A percentile compares a stretch with the other conserved stretches of the same genome.
Conservation (phyloP, 1,284 basidiomycete species). For the Grifola frondosa region DNA sequence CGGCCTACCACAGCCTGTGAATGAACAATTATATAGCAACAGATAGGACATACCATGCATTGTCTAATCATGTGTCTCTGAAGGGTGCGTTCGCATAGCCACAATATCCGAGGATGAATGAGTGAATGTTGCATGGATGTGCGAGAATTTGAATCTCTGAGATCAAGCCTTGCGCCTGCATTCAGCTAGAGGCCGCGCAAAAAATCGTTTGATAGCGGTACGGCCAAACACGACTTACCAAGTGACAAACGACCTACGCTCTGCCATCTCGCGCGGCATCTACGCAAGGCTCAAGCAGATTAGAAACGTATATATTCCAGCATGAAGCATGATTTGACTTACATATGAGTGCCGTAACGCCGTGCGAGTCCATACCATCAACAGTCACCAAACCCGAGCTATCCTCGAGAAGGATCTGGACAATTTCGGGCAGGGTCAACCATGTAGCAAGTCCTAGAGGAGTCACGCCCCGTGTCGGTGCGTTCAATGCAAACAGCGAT, state of each 20-base stretch:
- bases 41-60: slow-evolving; percentile 49
- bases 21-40: no score
- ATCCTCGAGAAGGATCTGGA: slow-evolving; percentile 56
- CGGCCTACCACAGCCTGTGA: no score
- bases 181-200: no score
- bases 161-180: slow-evolving; percentile 64
- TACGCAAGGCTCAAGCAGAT: slow-evolving; percentile 31
- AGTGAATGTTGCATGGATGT: slow-evolving; percentile 68
- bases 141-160: slow-evolving; percentile 64
- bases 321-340: slow-evolving; percentile 38
- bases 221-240: slow-evolving; percentile 59
- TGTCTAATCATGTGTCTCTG: slow-evolving; percentile 59
- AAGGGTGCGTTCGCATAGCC: slow-evolving; percentile 65
- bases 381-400: slow-evolving; percentile 62
- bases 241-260: slow-evolving; percentile 55
- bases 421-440: slow-evolving; percentile 59
- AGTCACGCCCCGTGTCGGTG: slow-evolving; percentile 69
- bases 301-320: no score
- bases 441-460: slow-evolving; percentile 75
- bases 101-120: slow-evolving; percentile 58
- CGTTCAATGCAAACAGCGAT: slow-evolving; percentile 67
- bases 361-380: slow-evolving; percentile 67
- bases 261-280: slow-evolving; percentile 74
- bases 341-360: slow-evolving; percentile 80
- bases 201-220: not conserved